A percentile compares a stretch with the other conserved stretches of the same genome.
phyloP scores from a whole-genome alignment of 805 yeast genomes.

The Barnettozyma vustinii region DNA sequence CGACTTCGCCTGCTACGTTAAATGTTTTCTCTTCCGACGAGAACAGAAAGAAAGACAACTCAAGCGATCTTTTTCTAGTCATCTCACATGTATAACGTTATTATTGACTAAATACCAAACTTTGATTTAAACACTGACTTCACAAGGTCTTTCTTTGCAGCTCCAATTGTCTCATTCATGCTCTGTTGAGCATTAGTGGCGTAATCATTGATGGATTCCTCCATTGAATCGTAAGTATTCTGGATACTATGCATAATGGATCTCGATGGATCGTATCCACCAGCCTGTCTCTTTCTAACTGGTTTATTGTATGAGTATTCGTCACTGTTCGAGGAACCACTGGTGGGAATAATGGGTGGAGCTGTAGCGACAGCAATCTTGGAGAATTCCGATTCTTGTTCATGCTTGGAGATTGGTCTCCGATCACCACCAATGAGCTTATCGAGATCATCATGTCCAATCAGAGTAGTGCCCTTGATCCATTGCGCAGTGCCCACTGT shows the following conservation, averaged over 20 bases:
- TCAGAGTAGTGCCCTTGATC: constrained; percentile 71
- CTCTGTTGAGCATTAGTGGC: constrained; percentile 50
- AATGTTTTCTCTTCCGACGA: too few species aligned
- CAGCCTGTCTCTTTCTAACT: constrained; percentile 31
- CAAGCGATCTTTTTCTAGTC: not conserved
- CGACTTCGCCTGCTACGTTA: too few species aligned
- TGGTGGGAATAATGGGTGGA: not conserved
- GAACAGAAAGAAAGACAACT: too few species aligned
- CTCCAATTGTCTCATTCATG: constrained; percentile 46
- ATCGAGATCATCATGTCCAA: constrained; percentile 61
- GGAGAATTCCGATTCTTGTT: constrained; percentile 62
- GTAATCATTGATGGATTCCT: constrained; percentile 50
- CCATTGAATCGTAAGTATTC: constrained; percentile 46
- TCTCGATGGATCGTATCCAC: constrained; percentile 37
- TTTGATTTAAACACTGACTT: constrained; percentile 47
- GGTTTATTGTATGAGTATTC: constrained; percentile 43
- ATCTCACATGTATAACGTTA: not conserved
- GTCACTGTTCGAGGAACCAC: constrained; percentile 9
- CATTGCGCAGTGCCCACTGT: constrained; percentile 73
- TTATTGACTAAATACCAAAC: constrained; percentile 32
- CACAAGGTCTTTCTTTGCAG: constrained; percentile 44
- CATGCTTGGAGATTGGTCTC: constrained; percentile 53
- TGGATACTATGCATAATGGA: constrained; percentile 40
- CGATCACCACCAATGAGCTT: constrained; percentile 67
- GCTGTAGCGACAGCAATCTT: constrained; percentile 31